Base-by-base conservation (phyloP, 345 rosid species). In the Brassica nigra region DNA sequence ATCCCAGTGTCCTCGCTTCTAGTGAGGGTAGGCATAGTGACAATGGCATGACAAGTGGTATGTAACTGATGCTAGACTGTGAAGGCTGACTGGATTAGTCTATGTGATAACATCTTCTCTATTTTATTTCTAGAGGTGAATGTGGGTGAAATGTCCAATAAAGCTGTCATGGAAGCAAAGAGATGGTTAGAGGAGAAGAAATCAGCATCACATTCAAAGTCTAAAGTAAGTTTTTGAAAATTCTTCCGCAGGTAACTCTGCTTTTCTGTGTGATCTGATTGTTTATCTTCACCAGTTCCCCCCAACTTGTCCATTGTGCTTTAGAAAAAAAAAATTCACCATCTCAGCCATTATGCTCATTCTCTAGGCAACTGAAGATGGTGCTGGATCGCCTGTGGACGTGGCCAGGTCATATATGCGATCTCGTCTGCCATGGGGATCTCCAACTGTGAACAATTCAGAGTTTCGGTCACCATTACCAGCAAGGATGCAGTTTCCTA, bases 341-440 rank as follows among this genome's bases (percentile, higher is more conserved):
- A 49, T 62, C 79, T 80, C 59, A 57, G 55, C 39, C 39, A 4
- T 39, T 75, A 23, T 33, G 65, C 71, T 76, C 44, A 81, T 30
- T 71, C 69, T 71, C 58, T 16, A 82, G 99, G 85, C 76, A 20
- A 68, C 73, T 55, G 90, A 85, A 78, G 89, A 78, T 71, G 92
- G 89, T 76, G 79, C 39, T 16, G 91, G 92, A 30, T 92, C 97
- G 52, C 99, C 98, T 8, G 94, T 85, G 62, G 91, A 90, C 66
- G 34, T 91, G 84, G 98, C 97, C 81, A 92, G 85, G 87, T 87
- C 91, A 30, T 94, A 83, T 80, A 95, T 92, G 98, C 88, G 36
- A 80, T 82, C 82, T 42, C 88, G 91, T 70, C 89, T 88, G 42
- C 83, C 91, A n/a, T 89, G 94, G 94, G 86, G 93, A 55, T 92